Evolutionary conservation across 1,284 basidiomycete species (phyloP).

Genomic region (Leccinum angustisporum): DNA sequence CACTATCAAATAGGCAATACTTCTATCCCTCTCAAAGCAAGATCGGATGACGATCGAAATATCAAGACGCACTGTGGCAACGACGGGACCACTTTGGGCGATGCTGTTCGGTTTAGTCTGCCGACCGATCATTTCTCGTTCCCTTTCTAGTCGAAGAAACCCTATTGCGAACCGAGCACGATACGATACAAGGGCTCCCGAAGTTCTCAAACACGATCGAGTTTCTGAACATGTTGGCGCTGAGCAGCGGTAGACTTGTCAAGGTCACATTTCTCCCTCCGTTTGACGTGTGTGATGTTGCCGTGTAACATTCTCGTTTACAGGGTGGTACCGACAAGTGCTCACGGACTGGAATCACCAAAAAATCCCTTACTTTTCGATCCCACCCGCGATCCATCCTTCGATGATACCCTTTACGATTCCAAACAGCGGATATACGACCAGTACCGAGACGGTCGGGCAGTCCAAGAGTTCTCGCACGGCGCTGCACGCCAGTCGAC

Average conservation of each 20-base stretch:
- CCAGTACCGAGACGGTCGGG: conserved; percentile 61
- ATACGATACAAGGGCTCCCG: conserved; percentile 76
- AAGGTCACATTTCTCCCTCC: background rate
- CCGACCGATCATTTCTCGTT: background rate
- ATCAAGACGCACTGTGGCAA: too few species aligned
- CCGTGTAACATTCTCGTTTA: background rate
- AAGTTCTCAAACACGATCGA: too few species aligned
- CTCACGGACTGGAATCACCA: conserved; percentile 96
- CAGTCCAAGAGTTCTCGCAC: conserved; percentile 30
- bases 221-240: too few species aligned
- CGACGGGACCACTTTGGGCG: too few species aligned
- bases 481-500: too few species aligned
- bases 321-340: conserved; percentile 87
- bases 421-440: conserved; percentile 23
- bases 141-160: conserved; percentile 76
- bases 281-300: background rate
- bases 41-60: conserved; percentile 63
- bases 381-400: conserved; percentile 76
- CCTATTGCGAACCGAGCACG: conserved; percentile 63
- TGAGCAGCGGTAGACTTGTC: too few species aligned
- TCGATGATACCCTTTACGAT: conserved; percentile 66
- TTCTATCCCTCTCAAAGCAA: conserved; percentile 26
- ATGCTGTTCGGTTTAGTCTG: conserved; percentile 45
- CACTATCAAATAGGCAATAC: too few species aligned
- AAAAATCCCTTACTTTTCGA: conserved; percentile 88